Evolutionary conservation across 2,329 filamentous ascomycete species (phyloP), one percentile per base, ranked within the genome.

Genomic region (Endothia cerciana): DNA sequence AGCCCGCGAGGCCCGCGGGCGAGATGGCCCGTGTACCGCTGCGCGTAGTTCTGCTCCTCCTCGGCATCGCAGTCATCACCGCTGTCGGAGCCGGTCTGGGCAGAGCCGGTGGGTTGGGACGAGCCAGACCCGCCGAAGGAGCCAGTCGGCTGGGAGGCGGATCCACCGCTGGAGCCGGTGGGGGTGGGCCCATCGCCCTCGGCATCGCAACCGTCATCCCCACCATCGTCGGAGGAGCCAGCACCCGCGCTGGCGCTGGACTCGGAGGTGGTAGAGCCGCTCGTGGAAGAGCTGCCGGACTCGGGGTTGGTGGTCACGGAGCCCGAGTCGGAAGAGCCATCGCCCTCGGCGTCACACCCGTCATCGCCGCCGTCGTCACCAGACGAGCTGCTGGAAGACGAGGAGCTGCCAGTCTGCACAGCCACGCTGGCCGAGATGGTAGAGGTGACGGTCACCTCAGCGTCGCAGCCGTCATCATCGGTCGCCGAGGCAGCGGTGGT

Each of bases 391-490:
- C 15, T n/a, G 40, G 36, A 38, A 15, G 56, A 17, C 28, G 38
- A 28, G 22, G 47, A 56, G n/a, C 25, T 28, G 33, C 43, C 57
- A 1, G 65, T 67, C 45, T 41, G 51, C 6, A 25, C 62, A 4
- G 65, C 36, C 33, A 22, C 8, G 19, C 30, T 28, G 4, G 62
- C 57, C 5, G 65, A 41, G 33, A 56, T 49, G 15, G 65, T 65
- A 7, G 65, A 61, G 13, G 65, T 67, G 22, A 67, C 55, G 10
- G 65, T 65, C 47, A 55, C 63, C 63, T 67, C 65, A 33, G 63
- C 63, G 1, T 40, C 45, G 40, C 63, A 67, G 22, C 53, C 55
- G 1, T 67, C 65, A 13, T 41, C 56, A 2, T 25, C 33, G n/a
- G 53, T 19, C 2, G 38, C 36, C 1, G 65, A 22, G 6, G 58